These are phyloP conservation scores for Aspergillus asperescens DNA, from an alignment of 495 filamentous ascomycete genomes.

Conservation along the genomic window DNA sequence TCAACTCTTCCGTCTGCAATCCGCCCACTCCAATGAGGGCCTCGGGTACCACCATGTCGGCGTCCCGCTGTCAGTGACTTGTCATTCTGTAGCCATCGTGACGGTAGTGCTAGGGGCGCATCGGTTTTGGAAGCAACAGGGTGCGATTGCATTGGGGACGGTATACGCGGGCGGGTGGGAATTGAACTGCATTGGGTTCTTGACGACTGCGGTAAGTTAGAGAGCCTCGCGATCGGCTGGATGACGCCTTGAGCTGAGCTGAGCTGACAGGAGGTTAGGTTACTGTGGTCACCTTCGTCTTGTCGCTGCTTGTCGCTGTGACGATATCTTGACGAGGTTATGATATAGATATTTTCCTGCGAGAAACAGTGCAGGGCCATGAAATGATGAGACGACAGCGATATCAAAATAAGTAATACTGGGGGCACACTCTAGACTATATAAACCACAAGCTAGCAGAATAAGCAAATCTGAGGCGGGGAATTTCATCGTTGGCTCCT, in stretches of 20 bases:
- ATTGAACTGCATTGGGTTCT: constrained; percentile 48
- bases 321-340: background rate
- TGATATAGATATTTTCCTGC: too few species aligned
- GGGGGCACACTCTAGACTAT: too few species aligned
- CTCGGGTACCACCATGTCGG: constrained; percentile 61
- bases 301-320: background rate
- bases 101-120: constrained; percentile 53
- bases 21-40: constrained; percentile 25
- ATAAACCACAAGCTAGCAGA: background rate
- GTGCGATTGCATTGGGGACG: constrained; percentile 59
- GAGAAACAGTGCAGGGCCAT: background rate
- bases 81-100: constrained; percentile 53
- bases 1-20: constrained; percentile 66
- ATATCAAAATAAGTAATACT: too few species aligned
- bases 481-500: background rate
- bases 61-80: constrained; percentile 57
- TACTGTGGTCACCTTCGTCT: background rate
- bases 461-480: background rate
- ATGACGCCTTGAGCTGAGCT: background rate
- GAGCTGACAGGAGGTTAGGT: constrained; percentile 9
- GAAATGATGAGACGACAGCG: too few species aligned
- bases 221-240: background rate
- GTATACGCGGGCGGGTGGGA: constrained; percentile 66
- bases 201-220: constrained; percentile 47
- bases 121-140: constrained; percentile 67